Evolutionary conservation across 2,329 filamentous ascomycete species (phyloP).

Genomic region (Scorias spongiosa): DNA sequence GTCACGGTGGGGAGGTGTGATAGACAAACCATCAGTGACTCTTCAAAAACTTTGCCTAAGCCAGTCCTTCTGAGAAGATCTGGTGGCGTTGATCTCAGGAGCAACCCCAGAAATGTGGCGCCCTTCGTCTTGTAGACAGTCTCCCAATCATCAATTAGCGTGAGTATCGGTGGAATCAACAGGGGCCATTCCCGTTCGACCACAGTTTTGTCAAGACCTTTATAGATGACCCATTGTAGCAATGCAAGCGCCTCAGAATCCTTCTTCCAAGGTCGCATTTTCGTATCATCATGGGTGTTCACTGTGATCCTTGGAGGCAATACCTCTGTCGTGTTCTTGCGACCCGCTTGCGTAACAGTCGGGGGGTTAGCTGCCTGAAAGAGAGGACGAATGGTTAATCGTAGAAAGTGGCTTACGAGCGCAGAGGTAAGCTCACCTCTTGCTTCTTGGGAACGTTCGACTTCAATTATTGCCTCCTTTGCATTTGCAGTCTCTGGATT

Average conservation of each 20-base stretch:
- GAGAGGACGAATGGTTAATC: constrained; percentile 48
- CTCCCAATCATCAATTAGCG: constrained; percentile 50
- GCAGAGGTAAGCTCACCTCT: constrained; percentile 35
- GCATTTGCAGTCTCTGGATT: constrained; percentile 53
- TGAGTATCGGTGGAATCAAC: constrained; percentile 53
- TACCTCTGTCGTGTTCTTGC: constrained; percentile 34
- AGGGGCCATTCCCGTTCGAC: constrained; percentile 49
- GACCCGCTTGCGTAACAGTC: constrained; percentile 41
- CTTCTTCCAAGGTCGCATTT: constrained; percentile 48
- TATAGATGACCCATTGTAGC: constrained; percentile 44
- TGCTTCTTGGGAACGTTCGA: constrained; percentile 19
- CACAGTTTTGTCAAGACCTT: constrained; percentile 33
- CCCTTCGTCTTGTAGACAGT: constrained; percentile 39
- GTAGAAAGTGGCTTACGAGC: constrained; percentile 42
- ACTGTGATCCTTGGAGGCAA: constrained; percentile 23
- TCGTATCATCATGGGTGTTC: constrained; percentile 21
- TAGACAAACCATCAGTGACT: constrained; percentile 57
- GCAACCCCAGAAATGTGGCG: constrained; percentile 36
- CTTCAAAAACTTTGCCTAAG: constrained; percentile 51
- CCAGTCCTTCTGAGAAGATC: constrained; percentile 45
- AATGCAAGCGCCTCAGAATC: constrained; percentile 37
- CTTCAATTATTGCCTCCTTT: constrained; percentile 29
- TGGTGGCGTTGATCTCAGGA: constrained; percentile 41
- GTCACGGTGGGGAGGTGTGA: constrained; percentile 64
- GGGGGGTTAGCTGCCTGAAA: constrained; percentile 44